These are phyloP conservation scores for Conticribra guillardii DNA, from an alignment of 108 stramenopile genomes.

Conservation along the genomic window DNA sequence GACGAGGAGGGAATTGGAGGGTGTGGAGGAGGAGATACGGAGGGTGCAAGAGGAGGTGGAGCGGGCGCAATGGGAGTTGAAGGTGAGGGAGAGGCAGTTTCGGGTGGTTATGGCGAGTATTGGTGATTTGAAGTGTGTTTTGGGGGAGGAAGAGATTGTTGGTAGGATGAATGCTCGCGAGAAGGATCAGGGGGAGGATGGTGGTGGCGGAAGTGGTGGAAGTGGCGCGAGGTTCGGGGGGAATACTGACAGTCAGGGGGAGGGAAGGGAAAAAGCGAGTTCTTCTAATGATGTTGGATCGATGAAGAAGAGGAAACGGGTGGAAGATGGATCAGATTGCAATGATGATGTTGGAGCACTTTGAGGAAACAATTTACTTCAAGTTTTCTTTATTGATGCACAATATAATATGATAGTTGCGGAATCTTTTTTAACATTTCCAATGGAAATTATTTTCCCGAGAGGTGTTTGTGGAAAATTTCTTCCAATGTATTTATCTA, in stretches of 20 bases:
- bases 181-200: not conserved
- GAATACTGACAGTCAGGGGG: slow-evolving; percentile 4
- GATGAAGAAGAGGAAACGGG: not conserved
- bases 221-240: not conserved
- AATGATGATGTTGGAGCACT: slow-evolving; percentile 3
- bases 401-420: too few relatives aligned
- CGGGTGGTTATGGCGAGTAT: slow-evolving; percentile 38
- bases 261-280: too few relatives aligned
- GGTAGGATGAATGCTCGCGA: not conserved
- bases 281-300: not conserved
- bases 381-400: too few relatives aligned
- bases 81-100: slow-evolving; percentile 35
- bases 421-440: too few relatives aligned
- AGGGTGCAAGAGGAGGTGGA: slow-evolving; percentile 25
- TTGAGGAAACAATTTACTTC: not conserved
- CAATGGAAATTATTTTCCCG: too few relatives aligned
- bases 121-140: slow-evolving; percentile 33
- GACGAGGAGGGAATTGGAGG: slow-evolving; percentile 26
- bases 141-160: slow-evolving; percentile 36
- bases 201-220: not conserved
- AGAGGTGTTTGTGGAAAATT: too few relatives aligned
- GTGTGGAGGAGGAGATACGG: slow-evolving; percentile 22
- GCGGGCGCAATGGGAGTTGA: slow-evolving; percentile 26
- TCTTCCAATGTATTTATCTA: too few relatives aligned
- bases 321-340: not conserved